Percentiles rank a stretch among this genome's conserved stretches.
Conservation (phyloP, 371 early-diverging fungal genomes). For the Smittium culicis region DNA sequence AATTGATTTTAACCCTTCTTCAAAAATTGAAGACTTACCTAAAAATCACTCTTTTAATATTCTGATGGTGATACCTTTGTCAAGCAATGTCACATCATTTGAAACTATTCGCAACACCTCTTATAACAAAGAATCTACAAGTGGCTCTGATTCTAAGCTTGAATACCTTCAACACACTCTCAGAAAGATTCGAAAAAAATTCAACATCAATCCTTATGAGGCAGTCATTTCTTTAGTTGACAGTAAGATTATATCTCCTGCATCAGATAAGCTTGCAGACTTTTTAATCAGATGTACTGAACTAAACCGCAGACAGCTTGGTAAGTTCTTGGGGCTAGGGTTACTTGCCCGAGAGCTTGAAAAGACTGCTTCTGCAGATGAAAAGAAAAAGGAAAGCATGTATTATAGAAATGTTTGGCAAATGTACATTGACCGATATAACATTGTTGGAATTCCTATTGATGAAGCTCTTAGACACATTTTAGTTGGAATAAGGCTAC, state of each 20-base stretch:
- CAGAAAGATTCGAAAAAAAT: constrained; percentile 37
- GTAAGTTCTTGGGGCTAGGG: constrained; percentile 46
- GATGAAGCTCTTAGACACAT: constrained; percentile 71
- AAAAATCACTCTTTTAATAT: constrained; percentile 17
- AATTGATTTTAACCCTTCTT: constrained; percentile 16
- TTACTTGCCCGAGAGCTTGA: constrained; percentile 27
- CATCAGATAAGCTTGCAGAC: constrained; percentile 58
- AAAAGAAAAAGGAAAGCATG: constrained; percentile 26
- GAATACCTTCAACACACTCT: constrained; percentile 24
- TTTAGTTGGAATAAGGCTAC: constrained; percentile 56
- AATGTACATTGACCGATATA: constrained; percentile 60
- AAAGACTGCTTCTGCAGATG: constrained; percentile 27
- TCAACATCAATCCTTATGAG: constrained; percentile 50
- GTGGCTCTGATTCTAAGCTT: constrained; percentile 18
- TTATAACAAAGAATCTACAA: constrained; percentile 23
- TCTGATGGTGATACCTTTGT: constrained; percentile 26
- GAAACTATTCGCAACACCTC: constrained; percentile 21
- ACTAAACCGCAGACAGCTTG: constrained; percentile 60
- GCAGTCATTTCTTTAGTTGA: constrained; percentile 57
- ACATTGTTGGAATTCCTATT: constrained; percentile 48
- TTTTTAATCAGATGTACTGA: constrained; percentile 70
- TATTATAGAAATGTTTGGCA: constrained; percentile 43
- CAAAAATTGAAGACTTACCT: constrained; percentile 8
- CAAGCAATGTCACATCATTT: constrained; percentile 15
- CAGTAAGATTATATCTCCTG: constrained; percentile 48